Evolutionary conservation across 108 stramenopile genomes (phyloP), one percentile per base, ranked within the genome.

Genomic region (Cylindrotheca closterium): DNA sequence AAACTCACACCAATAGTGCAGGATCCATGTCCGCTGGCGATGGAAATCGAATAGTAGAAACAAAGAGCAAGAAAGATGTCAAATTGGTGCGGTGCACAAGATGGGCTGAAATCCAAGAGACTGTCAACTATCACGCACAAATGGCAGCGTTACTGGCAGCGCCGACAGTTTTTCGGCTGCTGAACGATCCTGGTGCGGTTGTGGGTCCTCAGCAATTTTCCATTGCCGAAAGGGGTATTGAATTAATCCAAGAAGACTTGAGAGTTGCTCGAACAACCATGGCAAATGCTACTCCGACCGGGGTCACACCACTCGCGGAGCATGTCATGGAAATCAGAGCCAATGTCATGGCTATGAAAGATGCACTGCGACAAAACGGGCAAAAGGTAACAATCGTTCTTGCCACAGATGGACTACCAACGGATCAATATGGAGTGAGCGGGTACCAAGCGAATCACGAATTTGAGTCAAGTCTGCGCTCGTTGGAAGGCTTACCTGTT

Each of bases 351-450:
- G 75, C 78, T 12, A 37, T 91, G 72, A 54, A 42, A 25, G 81
- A 77, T 0, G 26, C 65, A 45, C 56, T 97, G 30, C 55, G 51
- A 15, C 53, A 63, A 4, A 77, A 71, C 51, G 92, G 93, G 30
- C 80, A 83, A 31, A 80, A 73, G 45, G 93, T 88, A 0, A 82
- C 77, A n/a, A 73, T 97, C 4, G 77, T 97, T 17, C 51, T 97
- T 10, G 91, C 92, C 5, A 89, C 92, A 1, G 95, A 96, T 63
- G 95, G 95, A 15, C 67, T 90, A 3, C 88, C 92, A 1, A 89
- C 88, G 1, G 88, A 97, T 56, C 58, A 70, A 12, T 55, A 54
- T 33, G 89, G 89, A 4, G 34, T 60, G n/a, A 50, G 71, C 21
- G 55, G 62, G 8, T 15, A 47, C 24, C 34, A 57, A 51, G 37